Base-by-base conservation (phyloP, 2,329 filamentous ascomycete species). In the Colletotrichum siamense region DNA sequence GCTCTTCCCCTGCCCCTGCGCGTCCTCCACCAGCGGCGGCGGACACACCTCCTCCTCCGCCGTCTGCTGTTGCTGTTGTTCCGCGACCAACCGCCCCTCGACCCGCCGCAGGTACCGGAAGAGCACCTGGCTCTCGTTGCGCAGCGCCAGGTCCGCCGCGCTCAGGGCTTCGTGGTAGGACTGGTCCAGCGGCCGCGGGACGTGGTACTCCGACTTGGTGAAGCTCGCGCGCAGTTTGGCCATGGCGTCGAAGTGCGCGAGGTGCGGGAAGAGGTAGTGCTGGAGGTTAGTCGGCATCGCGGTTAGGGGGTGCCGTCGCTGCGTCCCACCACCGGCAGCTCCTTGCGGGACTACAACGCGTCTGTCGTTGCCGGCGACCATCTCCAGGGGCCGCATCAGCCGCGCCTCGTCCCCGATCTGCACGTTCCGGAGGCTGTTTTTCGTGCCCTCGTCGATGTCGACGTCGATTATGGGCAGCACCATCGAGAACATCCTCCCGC, bases 171-270 rank as follows among this genome's bases (percentile, higher is more conserved):
- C 77, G 70, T 78, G 77, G 49, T 78, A 78, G 8, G 76, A 78
- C 24, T 78, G 77, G 30, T 78, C 77, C 57, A 78, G 63, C 66
- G 77, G 63, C 18, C 77, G 66, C 8, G 77, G 77, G 2, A 77
- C 70, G 66, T 78, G 77, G 8, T 77, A 76, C 59, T 78, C 77
- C 5, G 77, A 78, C 15, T 78, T 78, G 6, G 76, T 78, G 55
- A 78, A 78, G 59, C 66, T 69, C 22, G 59, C 57, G 8, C 76
- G 61, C 69, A 78, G 30, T 10, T 76, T 75, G 3, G 39, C 39
- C 77, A 78, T 78, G 22, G 77, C 77, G 73, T 77, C 77, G 10
- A 78, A 75, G 67, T 78, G 77, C 67, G 71, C 76, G 15, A 78
- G 73, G 34, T 78, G 73, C 5, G 77, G 77, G 22, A 78, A 78